These are phyloP conservation scores for Udeniomyces megalosporus DNA, from an alignment of 768 basidiomycete species.

Conservation along the genomic window DNA sequence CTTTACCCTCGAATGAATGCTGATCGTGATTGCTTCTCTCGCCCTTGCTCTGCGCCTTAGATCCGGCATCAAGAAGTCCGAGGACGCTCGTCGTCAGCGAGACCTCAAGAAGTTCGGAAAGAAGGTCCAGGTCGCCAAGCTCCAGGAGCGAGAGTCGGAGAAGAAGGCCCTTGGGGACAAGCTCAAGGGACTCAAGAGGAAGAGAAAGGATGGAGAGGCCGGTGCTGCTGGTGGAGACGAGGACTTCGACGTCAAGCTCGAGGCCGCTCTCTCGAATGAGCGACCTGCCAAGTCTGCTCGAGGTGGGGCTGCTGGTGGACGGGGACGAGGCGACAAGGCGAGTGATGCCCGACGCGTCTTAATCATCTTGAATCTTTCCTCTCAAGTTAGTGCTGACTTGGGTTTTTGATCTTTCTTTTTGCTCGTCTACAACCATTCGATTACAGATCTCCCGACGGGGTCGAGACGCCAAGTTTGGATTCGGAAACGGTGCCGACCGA, in stretches of 20 bases:
- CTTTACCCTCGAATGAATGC: neutral
- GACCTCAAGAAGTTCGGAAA: conserved; percentile 98
- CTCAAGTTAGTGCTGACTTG: no score
- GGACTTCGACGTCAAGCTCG: conserved; percentile 75
- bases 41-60: conserved; percentile 12
- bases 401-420: neutral
- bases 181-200: conserved; percentile 73
- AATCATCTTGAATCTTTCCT: neutral
- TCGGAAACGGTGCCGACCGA: conserved; percentile 46
- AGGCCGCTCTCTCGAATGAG: conserved; percentile 53
- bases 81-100: conserved; percentile 77
- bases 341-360: conserved; percentile 11
- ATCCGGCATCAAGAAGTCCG: conserved; percentile 74
- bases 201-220: conserved; percentile 68
- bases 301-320: conserved; percentile 16
- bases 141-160: conserved; percentile 69
- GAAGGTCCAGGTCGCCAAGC: conserved; percentile 87
- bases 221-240: conserved; percentile 42
- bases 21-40: neutral
- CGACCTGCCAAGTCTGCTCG: conserved; percentile 16
- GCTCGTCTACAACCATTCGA: conserved; percentile 43
- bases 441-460: conserved; percentile 39
- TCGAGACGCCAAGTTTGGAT: conserved; percentile 68
- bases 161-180: conserved; percentile 87
- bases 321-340: conserved; percentile 24